Evolutionary conservation across 2,329 filamentous ascomycete species (phyloP).

Genomic region (Escovopsis weberi): DNA sequence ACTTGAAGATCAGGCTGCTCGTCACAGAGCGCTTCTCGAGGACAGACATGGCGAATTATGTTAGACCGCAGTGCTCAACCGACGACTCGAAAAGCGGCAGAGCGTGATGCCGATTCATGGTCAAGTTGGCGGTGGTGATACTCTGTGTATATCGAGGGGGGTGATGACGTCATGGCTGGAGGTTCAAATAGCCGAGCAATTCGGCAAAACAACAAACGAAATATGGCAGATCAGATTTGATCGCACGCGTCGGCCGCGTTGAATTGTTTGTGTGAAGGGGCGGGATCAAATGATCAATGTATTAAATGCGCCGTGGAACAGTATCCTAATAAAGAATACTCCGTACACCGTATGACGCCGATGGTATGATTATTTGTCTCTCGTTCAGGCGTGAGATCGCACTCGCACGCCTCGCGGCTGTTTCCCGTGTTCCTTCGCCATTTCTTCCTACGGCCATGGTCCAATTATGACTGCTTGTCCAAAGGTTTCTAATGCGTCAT

Average conservation of each 20-base stretch:
- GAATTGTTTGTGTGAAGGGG: not conserved
- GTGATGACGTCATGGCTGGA: not conserved
- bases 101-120: not conserved
- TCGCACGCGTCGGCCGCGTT: no score
- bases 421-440: no score
- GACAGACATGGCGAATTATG: slow-evolving; percentile 6
- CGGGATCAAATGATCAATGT: not conserved
- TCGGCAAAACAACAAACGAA: no score
- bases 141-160: no score
- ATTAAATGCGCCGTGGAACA: not conserved
- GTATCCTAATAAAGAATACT: not conserved
- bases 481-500: not conserved
- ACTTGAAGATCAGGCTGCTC: slow-evolving; percentile 36
- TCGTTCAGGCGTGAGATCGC: not conserved
- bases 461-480: no score
- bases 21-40: slow-evolving; percentile 26
- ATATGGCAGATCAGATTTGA: no score
- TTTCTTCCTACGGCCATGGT: no score
- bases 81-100: no score
- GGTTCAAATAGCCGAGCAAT: no score
- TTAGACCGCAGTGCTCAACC: no score
- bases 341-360: not conserved
- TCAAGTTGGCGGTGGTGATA: not conserved
- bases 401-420: no score
- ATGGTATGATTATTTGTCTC: not conserved